Evolutionary conservation across 495 filamentous ascomycete genomes (phyloP).

Genomic region (Sphaerosporella brunnea): DNA sequence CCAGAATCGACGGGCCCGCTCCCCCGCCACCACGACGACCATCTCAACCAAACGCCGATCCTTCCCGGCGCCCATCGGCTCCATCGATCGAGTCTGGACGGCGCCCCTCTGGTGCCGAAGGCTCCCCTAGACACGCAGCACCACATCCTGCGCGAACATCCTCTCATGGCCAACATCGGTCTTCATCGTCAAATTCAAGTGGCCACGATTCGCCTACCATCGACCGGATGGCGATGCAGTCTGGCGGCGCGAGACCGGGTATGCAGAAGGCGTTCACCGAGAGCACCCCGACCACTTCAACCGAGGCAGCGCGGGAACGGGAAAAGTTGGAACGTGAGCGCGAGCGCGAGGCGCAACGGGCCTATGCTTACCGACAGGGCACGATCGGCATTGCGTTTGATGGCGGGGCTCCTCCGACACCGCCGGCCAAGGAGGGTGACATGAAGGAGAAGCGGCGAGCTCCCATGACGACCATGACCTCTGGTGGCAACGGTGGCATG

Average conservation of each 20-base stretch:
- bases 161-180: neutral
- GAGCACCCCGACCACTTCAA: slow-evolving; percentile 4
- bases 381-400: slow-evolving; percentile 23
- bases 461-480: slow-evolving; percentile 15
- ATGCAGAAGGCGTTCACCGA: slow-evolving; percentile 8
- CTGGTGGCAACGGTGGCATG: neutral
- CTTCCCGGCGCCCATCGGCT: neutral
- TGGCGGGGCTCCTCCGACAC: neutral
- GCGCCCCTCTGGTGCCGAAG: neutral
- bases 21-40: neutral
- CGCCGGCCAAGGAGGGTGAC: slow-evolving; percentile 6
- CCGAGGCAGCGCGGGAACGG: slow-evolving; percentile 5
- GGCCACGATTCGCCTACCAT: no score
- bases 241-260: neutral
- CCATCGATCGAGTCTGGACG: neutral
- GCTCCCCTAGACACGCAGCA: neutral
- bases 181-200: neutral
- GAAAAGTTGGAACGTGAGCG: slow-evolving; percentile 9
- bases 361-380: slow-evolving; percentile 11
- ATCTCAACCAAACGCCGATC: neutral
- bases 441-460: slow-evolving; percentile 20
- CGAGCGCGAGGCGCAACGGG: slow-evolving; percentile 8
- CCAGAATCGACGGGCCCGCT: neutral
- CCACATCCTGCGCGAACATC: slow-evolving; percentile 3
- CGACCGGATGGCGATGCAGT: no score